Base-by-base conservation (phyloP, 805 yeast species). In the Spathaspora sp. region DNA sequence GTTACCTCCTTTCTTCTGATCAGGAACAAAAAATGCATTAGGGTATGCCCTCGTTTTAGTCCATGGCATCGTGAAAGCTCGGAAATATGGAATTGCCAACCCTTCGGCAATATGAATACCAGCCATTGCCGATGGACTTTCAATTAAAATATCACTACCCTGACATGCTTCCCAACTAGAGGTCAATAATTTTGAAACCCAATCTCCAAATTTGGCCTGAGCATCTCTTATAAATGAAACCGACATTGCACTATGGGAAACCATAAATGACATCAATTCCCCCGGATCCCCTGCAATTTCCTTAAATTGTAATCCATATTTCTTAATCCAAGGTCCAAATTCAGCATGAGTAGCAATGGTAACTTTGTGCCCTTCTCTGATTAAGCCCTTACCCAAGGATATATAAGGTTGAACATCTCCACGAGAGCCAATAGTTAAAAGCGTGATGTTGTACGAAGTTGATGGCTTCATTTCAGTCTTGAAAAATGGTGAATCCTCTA, bases 61-160 rank as follows among this genome's bases (percentile, higher is more conserved):
- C 98, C 98, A 93, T 0, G 98, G 98, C 98, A 93, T 93, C 0
- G 98, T 93, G 64, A 93, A 93, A 0, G 97, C 97, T 60, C 97
- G 77, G 73, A 89, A 87, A 64, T 93, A 93, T 0, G 98, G 96
- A 51, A 93, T 87, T 18, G 83, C 81, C 42, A 93, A 68, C 0
- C 96, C 96, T 65, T 93, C 98, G 2, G 98, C 97, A 52, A 93
- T 88, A 61, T 93, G 98, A 46, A 92, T 81, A 9, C 98, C 98
- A 14, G 87, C 92, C 92, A 93, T 91, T 0, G 97, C 93, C 1
- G 96, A 87, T 0, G 98, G 98, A n/a, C 96, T 87, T 64, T 93
- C 98, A 52, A 93, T 89, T 54, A 93, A 73, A 17, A 93, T 79
- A 62, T 93, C 97, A 1, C 89, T 75, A 4, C 75, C 84, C 64